Percentiles rank a stretch among this genome's conserved stretches.
Conservation (phyloP, 768 basidiomycete genomes). For the Leccinum uliginosum region DNA sequence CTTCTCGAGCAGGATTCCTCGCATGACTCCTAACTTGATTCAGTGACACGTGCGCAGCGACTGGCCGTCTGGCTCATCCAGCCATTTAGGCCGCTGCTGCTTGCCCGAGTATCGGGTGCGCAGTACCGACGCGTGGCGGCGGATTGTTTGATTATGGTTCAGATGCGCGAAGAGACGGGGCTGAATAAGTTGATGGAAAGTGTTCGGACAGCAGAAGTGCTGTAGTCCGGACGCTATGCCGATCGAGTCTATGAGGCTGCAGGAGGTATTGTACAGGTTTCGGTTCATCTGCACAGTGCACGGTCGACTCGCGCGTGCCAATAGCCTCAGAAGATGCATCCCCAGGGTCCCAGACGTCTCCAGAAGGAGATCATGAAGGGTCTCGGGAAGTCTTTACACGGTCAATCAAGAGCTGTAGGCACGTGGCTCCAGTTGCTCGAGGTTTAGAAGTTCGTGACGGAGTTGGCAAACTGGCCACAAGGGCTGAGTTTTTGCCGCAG, state of each 20-base stretch:
- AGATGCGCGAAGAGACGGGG: not conserved
- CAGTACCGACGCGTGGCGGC: constrained; percentile 14
- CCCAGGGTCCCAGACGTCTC: constrained; percentile 3
- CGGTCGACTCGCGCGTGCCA: constrained; percentile 9
- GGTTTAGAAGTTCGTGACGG: constrained; percentile 7
- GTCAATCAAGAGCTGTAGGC: not conserved
- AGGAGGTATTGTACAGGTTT: constrained; percentile 26
- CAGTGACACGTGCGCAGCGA: not conserved
- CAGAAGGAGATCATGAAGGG: not conserved
- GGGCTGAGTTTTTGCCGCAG: constrained; percentile 4
- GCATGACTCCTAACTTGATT: not conserved
- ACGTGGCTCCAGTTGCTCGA: constrained; percentile 3
- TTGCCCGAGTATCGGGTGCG: not conserved
- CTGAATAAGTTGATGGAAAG: not conserved
- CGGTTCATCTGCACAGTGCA: constrained; percentile 19
- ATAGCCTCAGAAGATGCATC: constrained; percentile 8
- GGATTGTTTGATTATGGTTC: constrained; percentile 4
- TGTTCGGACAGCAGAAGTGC: not conserved
- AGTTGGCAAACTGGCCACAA: constrained; percentile 8
- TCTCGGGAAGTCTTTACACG: constrained; percentile 6
- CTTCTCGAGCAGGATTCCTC: not conserved
- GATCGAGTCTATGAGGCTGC: constrained; percentile 32
- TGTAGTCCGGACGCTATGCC: constrained; percentile 7
- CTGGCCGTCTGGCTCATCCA: constrained; percentile 1
- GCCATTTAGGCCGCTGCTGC: constrained; percentile 5